phyloP scores from a whole-genome alignment of 2,329 filamentous ascomycete genomes.

The Ilyonectria robusta region DNA sequence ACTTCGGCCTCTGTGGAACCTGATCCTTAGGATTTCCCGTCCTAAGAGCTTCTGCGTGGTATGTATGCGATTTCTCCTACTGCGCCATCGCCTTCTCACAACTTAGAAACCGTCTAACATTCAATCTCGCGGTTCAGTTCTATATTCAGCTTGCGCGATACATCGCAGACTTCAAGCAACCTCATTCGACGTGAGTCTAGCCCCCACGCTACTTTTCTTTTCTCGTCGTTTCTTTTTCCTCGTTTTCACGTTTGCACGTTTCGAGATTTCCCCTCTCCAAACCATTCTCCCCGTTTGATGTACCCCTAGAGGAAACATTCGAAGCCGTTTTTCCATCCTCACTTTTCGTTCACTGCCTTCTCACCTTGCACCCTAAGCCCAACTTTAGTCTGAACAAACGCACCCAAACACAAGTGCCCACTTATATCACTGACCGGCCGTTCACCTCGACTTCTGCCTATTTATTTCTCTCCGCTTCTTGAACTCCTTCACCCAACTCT shows the following conservation, averaged over 20 bases:
- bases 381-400: neutral
- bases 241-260: neutral
- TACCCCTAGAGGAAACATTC: neutral
- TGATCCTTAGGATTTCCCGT: neutral
- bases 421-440: neutral
- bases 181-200: neutral
- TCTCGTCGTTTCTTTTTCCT: neutral
- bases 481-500: neutral
- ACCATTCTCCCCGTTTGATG: constrained; percentile 27
- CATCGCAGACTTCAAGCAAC: neutral
- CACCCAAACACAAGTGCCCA: neutral
- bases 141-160: neutral
- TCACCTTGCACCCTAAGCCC: neutral
- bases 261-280: constrained; percentile 14
- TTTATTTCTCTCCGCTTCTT: constrained; percentile 9
- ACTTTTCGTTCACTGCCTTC: constrained; percentile 11
- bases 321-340: constrained; percentile 6
- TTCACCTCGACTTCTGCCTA: constrained; percentile 21
- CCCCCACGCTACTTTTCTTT: neutral
- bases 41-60: neutral
- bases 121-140: neutral
- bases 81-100: neutral
- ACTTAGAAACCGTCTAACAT: neutral
- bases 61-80: neutral
- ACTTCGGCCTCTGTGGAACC: neutral